phyloP scores from a whole-genome alignment of 371 early-diverging fungal species.

The Dichotomocladium elegans region DNA sequence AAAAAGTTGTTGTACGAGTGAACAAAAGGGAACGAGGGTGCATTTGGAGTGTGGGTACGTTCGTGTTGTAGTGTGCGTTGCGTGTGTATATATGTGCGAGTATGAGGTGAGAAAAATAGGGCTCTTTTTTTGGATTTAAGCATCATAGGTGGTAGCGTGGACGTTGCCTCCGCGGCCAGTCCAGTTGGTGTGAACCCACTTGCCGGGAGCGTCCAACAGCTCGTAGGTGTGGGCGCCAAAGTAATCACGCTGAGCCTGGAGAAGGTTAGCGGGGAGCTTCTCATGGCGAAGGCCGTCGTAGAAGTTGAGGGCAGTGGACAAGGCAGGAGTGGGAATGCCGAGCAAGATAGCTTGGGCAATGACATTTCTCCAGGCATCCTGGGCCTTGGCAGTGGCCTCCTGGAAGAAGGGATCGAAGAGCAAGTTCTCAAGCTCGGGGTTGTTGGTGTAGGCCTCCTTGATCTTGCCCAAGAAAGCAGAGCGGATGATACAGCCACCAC shows the following conservation, averaged over 20 bases:
- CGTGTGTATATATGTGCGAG: no score
- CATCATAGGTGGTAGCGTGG: slow-evolving; percentile 32
- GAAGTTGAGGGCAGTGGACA: slow-evolving; percentile 92
- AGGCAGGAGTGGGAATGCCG: slow-evolving; percentile 92
- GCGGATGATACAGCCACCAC: slow-evolving; percentile 99
- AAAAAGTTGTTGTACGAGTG: no score
- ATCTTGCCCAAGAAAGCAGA: slow-evolving; percentile 93
- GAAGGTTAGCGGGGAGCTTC: slow-evolving; percentile 91
- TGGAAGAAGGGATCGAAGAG: slow-evolving; percentile 94
- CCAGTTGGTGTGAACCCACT: slow-evolving; percentile 95
- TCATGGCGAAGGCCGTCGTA: slow-evolving; percentile 95
- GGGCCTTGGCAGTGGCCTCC: slow-evolving; percentile 79
- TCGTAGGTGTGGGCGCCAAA: slow-evolving; percentile 98
- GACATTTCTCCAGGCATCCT: slow-evolving; percentile 89
- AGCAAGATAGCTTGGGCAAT: slow-evolving; percentile 75
- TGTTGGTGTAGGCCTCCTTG: slow-evolving; percentile 87
- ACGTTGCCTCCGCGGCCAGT: slow-evolving; percentile 75
- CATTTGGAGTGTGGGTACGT: no score
- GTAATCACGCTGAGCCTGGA: slow-evolving; percentile 98
- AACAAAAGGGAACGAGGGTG: no score
- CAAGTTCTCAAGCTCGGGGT: slow-evolving; percentile 84
- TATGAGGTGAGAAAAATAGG: no score
- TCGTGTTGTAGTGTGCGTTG: no score
- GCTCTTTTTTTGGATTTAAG: slow-evolving; percentile 29
- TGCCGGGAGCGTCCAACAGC: slow-evolving; percentile 74